These are phyloP conservation scores for Tetracentron sinense DNA, from an alignment of 164 flowering plant genomes.

Conservation along the genomic window DNA sequence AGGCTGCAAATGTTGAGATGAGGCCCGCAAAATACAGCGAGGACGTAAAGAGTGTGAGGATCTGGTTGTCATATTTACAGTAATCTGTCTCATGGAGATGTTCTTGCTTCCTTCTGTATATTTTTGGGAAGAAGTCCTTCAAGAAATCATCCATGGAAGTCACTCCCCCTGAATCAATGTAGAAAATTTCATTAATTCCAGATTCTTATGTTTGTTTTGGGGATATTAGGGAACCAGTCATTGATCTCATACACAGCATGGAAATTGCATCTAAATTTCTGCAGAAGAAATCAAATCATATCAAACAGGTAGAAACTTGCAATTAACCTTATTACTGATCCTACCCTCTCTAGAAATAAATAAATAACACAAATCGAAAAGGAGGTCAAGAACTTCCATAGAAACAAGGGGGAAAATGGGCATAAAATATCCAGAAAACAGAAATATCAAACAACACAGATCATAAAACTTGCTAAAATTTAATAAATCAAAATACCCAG, in stretches of 20 bases:
- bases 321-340: background rate
- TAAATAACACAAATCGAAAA: background rate
- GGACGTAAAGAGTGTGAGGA: background rate
- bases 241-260: background rate
- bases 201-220: background rate
- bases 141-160: background rate
- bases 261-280: no score
- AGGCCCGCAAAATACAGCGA: constrained; percentile 1
- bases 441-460: background rate
- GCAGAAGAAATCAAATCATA: no score
- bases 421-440: background rate
- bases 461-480: background rate
- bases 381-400: no score
- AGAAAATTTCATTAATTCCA: background rate
- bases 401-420: background rate
- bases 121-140: background rate
- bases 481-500: background rate
- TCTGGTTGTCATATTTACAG: constrained; percentile 2
- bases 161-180: background rate
- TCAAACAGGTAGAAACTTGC: no score
- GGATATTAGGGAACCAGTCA: background rate
- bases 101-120: background rate
- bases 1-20: background rate
- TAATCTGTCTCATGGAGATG: background rate
- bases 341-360: background rate